Percentiles rank a stretch among this genome's conserved stretches.
Conservation (phyloP, 2,329 filamentous ascomycete genomes). For the Beauveria varroae region DNA sequence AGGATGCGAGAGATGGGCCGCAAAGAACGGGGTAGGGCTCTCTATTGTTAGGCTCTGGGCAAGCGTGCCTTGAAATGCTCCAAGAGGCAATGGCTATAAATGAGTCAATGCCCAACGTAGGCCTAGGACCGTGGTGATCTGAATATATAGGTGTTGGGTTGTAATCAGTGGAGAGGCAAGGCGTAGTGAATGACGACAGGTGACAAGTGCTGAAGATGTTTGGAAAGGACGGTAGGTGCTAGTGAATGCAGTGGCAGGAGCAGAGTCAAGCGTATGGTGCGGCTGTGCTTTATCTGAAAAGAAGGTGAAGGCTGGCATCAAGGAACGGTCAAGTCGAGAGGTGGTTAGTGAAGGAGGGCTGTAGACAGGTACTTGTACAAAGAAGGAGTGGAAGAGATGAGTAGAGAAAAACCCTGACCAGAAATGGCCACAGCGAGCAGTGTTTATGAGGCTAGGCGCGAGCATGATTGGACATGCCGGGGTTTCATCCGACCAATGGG, state of each 20-base stretch:
- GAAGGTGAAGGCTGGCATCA: conserved; percentile 1
- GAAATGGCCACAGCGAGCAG: conserved; percentile 16
- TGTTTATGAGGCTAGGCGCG: conserved; percentile 22
- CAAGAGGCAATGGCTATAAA: background rate
- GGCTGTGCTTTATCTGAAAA: background rate
- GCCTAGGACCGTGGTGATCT: background rate
- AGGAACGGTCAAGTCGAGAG: conserved; percentile 5
- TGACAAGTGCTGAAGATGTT: background rate
- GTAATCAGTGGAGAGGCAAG: background rate
- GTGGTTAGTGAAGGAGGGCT: conserved; percentile 6
- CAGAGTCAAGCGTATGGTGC: background rate
- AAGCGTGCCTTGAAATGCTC: background rate
- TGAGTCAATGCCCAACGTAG: conserved; percentile 8
- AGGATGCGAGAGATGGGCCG: background rate
- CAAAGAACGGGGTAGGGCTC: background rate
- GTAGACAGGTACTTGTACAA: conserved; percentile 11
- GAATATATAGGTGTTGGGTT: conserved; percentile 5
- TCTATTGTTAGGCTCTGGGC: background rate
- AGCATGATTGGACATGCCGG: conserved; percentile 28
- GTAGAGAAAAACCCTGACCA: conserved; percentile 2
- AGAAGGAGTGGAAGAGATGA: conserved; percentile 4
- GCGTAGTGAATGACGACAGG: background rate
- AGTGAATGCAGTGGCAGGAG: background rate
- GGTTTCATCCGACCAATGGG: conserved; percentile 26
- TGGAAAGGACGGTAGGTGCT: background rate